phyloP scores from a whole-genome alignment of 352 stramenopile genomes.

The Phytophthora capsici region DNA sequence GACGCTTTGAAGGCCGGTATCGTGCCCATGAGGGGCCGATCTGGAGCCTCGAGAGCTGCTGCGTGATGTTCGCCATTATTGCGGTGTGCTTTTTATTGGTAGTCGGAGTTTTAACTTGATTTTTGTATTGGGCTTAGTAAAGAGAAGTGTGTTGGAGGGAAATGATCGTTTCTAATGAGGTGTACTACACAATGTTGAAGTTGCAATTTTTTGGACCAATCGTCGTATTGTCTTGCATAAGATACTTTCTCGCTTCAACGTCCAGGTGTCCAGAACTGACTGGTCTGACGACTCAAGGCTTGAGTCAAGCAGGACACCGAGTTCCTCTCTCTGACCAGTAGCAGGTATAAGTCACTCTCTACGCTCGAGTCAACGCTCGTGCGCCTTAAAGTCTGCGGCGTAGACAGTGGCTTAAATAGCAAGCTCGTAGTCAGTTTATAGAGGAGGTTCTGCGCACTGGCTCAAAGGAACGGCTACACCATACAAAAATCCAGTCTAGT shows the following conservation, averaged over 20 bases:
- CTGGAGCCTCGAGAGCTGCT: slow-evolving; percentile 47
- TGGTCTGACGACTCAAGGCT: neutral
- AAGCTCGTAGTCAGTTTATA: neutral
- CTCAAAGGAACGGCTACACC: slow-evolving; percentile 1
- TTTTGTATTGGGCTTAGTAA: slow-evolving; percentile 3
- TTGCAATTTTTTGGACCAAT: slow-evolving; percentile 21
- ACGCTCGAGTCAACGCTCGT: slow-evolving; percentile 1
- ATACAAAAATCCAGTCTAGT: slow-evolving; percentile 14
- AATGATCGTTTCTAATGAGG: slow-evolving; percentile 3
- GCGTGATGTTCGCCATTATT: slow-evolving; percentile 35
- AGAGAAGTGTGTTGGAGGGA: neutral
- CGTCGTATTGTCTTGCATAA: slow-evolving; percentile 19
- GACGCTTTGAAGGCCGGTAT: slow-evolving; percentile 27
- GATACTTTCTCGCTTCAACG: slow-evolving; percentile 26
- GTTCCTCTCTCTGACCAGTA: slow-evolving; percentile 11
- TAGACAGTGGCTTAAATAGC: neutral
- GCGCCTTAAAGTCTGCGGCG: neutral
- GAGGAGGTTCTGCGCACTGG: slow-evolving; percentile 4
- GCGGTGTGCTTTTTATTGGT: neutral
- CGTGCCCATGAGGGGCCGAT: slow-evolving; percentile 33
- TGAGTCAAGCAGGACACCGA: too few species aligned
- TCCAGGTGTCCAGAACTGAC: slow-evolving; percentile 1
- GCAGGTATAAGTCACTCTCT: slow-evolving; percentile 5
- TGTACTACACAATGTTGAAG: slow-evolving; percentile 32
- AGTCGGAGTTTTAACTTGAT: slow-evolving; percentile 7